Base-by-base conservation (phyloP, 306 rosid genomes). In the Amphicarpaea edgeworthii region DNA sequence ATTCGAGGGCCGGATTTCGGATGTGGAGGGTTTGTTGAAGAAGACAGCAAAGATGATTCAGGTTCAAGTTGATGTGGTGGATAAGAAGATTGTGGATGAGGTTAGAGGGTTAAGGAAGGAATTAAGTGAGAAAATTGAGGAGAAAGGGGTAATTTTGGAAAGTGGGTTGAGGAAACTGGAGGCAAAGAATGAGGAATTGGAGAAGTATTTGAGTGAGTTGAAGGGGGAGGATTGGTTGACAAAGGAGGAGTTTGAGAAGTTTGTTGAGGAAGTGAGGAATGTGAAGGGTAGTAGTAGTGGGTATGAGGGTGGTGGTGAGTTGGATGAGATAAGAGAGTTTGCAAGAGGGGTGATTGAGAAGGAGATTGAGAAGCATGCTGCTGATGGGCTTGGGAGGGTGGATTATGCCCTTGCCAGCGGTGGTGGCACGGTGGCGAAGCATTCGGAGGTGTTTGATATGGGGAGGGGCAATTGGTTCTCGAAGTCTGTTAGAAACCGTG, bases 361-460 rank as follows among this genome's bases (percentile, higher is more conserved):
- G 83, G 98, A 90, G 87, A 89, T 96, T 34, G 91, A 90, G 84
- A 96, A 83, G 77, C 98, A 96, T 59, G 91, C 91, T 4, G 97
- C 97, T 1, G 99, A 96, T 72, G 99, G 99, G 70, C 90, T 96
- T 65, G 99, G 94, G 20, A 86, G 69, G 76, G 93, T 81, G 77
- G 99, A 96, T 79, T 93, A 90, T 67, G 99, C 99, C 0, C 79
- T 88, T 53, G 87, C 86, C 2, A 81, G 81, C 6, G 89, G 91
- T 10, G 99, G 99, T 3, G 99, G 84, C 4, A 1, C 17, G 45
- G 88, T 96, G 58, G 83, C 82, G 79, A 88, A 75, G 89, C 98
- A 96, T 78, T 96, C 99, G 0, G 96, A 89, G 55, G 83, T 92
- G 0, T 88, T 5, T 77, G 19, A 72, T 51, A 38, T 21, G 19